phyloP scores from a whole-genome alignment of 805 yeast genomes.

The Scheffersomyces stipitis region DNA sequence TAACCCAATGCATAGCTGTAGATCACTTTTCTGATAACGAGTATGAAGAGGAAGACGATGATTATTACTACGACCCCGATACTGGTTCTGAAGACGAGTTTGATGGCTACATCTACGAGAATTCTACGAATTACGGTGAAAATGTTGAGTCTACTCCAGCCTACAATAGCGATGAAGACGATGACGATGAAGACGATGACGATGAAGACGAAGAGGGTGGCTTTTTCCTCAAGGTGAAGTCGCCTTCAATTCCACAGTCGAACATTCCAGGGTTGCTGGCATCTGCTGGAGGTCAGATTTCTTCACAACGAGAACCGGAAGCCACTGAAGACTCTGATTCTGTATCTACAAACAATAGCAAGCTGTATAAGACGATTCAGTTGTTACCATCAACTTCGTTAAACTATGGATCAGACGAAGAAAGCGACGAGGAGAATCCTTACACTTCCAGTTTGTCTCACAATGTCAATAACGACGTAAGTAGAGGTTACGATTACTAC shows the following conservation, averaged over 20 bases:
- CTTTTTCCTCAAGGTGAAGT: constrained; percentile 57
- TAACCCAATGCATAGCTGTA: constrained; percentile 88
- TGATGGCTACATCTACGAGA: constrained; percentile 13
- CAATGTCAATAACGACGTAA: constrained; percentile 59
- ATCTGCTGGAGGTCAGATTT: constrained; percentile 1
- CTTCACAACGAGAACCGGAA: constrained; percentile 9
- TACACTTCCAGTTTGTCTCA: constrained; percentile 62
- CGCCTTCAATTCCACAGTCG: constrained; percentile 26
- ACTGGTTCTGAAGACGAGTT: constrained; percentile 18
- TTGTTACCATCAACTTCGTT: constrained; percentile 83
- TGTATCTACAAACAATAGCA: constrained; percentile 28
- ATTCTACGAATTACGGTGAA: constrained; percentile 2
- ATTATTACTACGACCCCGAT: constrained; percentile 33
- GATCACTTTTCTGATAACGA: constrained; percentile 29
- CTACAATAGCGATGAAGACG: constrained; percentile 11
- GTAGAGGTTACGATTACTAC: constrained; percentile 72
- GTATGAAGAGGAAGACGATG: constrained; percentile 25
- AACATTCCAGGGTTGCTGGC: constrained; percentile 4
- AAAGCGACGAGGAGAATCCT: constrained; percentile 58
- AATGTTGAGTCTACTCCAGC: neutral
- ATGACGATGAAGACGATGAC: constrained; percentile 32
- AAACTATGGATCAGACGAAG: constrained; percentile 69
- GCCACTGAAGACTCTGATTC: constrained; percentile 27
- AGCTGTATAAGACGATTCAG: constrained; percentile 59
- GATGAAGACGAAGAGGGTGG: constrained; percentile 68